A percentile compares a stretch with the other conserved stretches of the same genome.
phyloP scores from a whole-genome alignment of 768 basidiomycete genomes.

The Candolleomyces aberdarensis region DNA sequence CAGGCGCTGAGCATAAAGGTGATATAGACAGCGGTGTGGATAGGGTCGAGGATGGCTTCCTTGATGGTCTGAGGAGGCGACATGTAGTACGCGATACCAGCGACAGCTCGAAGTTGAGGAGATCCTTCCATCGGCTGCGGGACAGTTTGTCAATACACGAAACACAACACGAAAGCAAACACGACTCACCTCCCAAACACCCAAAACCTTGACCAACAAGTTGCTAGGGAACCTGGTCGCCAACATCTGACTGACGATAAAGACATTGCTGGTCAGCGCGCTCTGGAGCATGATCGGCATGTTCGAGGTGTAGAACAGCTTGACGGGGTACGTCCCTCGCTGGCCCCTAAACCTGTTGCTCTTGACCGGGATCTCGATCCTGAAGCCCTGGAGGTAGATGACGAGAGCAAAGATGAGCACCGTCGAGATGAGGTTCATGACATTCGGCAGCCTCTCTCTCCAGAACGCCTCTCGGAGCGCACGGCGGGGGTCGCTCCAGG shows the following conservation, averaged over 20 bases:
- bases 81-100: conserved; percentile 97
- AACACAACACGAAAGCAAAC: not conserved
- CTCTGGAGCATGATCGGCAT: conserved; percentile 99
- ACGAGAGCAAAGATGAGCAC: conserved; percentile 89
- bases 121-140: conserved; percentile 88
- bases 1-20: conserved; percentile 80
- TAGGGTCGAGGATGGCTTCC: conserved; percentile 85
- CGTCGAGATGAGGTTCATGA: conserved; percentile 97
- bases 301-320: conserved; percentile 98
- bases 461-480: conserved; percentile 98
- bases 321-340: conserved; percentile 92
- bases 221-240: conserved; percentile 88
- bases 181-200: conserved; percentile 91
- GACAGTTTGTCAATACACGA: not conserved
- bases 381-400: conserved; percentile 98
- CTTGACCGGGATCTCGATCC: conserved; percentile 98
- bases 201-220: conserved; percentile 84
- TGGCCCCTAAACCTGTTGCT: conserved; percentile 96
- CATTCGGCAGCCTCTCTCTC: conserved; percentile 93
- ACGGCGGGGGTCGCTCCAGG: conserved; percentile 97
- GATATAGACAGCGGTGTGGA: conserved; percentile 91
- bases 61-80: conserved; percentile 94
- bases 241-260: conserved; percentile 96
- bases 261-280: conserved; percentile 90
- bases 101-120: conserved; percentile 84